phyloP scores from a whole-genome alignment of 2,329 filamentous ascomycete genomes.

The Neopestalotiopsis clavispora region DNA sequence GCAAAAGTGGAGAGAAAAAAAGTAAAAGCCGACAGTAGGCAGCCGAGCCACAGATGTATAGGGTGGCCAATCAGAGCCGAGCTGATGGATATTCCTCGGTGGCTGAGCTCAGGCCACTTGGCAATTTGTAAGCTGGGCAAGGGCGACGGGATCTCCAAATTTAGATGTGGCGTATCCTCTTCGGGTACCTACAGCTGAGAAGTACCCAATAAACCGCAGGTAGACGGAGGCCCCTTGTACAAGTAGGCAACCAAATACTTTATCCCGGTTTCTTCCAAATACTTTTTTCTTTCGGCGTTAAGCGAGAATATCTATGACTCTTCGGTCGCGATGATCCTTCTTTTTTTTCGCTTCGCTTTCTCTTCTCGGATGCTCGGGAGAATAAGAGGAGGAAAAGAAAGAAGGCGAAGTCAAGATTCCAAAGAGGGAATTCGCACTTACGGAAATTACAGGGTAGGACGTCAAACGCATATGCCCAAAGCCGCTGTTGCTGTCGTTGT shows the following conservation, averaged over 20 bases:
- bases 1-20: background rate
- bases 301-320: background rate
- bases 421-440: background rate
- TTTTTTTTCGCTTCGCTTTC: background rate
- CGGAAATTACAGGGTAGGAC: background rate
- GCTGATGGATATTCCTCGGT: background rate
- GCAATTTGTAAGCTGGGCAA: background rate
- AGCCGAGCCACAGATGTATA: constrained; percentile 1
- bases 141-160: background rate
- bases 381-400: background rate
- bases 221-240: background rate
- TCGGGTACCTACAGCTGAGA: background rate
- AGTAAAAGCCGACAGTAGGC: background rate
- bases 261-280: background rate
- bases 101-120: background rate
- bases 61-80: background rate
- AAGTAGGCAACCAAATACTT: background rate
- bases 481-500: background rate
- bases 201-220: background rate
- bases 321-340: background rate
- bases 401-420: background rate
- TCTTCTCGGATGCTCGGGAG: background rate
- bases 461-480: constrained; percentile 9
- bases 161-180: constrained; percentile 1
- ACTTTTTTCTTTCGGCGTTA: background rate